phyloP scores from a whole-genome alignment of 768 basidiomycete species.

The Mycena sanguinolenta region DNA sequence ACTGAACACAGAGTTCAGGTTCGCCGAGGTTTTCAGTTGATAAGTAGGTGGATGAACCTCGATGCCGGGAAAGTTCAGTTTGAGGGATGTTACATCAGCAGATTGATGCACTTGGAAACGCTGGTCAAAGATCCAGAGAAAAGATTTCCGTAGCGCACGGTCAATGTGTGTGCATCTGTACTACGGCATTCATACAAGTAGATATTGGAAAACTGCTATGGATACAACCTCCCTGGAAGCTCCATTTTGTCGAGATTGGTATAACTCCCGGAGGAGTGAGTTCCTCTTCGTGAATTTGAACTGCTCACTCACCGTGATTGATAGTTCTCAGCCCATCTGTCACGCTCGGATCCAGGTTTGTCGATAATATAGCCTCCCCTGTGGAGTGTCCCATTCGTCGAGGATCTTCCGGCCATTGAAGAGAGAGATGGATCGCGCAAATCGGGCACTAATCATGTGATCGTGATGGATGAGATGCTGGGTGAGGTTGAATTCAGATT shows the following conservation, averaged over 20 bases:
- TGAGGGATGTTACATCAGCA: no score
- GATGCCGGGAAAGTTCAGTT: no score
- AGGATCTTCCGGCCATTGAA: background rate
- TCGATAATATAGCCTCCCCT: constrained; percentile 6
- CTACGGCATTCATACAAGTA: no score
- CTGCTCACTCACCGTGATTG: background rate
- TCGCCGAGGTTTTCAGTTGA: no score
- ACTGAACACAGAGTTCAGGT: no score
- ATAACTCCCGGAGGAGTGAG: background rate
- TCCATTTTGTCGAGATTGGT: background rate
- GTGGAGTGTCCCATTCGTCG: background rate
- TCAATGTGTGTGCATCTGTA: no score
- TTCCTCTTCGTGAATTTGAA: background rate
- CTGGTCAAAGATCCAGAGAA: no score
- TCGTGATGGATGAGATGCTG: background rate
- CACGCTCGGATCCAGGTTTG: background rate
- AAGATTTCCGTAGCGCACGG: no score
- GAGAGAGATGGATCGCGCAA: background rate
- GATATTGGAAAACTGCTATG: constrained; percentile 1
- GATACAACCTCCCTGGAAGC: constrained; percentile 10
- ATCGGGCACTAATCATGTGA: background rate
- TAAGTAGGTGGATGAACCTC: no score
- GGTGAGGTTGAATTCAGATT: background rate
- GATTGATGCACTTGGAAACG: no score
- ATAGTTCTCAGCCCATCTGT: background rate